phyloP scores from a whole-genome alignment of 768 basidiomycete genomes.

The Pisolithus marmoratus region DNA sequence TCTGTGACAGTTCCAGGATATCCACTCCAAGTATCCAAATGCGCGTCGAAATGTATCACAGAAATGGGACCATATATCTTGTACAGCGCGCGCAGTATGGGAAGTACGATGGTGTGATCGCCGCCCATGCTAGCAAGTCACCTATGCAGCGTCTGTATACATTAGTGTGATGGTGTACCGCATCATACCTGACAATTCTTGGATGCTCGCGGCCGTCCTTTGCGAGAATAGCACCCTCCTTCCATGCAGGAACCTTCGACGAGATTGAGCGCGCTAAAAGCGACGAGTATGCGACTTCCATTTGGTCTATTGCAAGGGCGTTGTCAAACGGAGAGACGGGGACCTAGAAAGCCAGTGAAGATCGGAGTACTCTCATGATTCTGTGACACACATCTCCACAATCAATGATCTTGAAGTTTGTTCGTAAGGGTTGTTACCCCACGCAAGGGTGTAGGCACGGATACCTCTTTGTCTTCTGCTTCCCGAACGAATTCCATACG shows the following conservation, averaged over 20 bases:
- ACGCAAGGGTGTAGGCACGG: slow-evolving; percentile 65
- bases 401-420: slow-evolving; percentile 57
- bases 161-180: background rate
- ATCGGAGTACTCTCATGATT: background rate
- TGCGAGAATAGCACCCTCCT: slow-evolving; percentile 31
- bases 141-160: no score
- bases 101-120: slow-evolving; percentile 84
- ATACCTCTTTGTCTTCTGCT: slow-evolving; percentile 59
- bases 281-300: slow-evolving; percentile 79
- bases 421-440: slow-evolving; percentile 63
- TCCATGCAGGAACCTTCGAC: slow-evolving; percentile 15
- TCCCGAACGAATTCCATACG: slow-evolving; percentile 77
- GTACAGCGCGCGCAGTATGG: slow-evolving; percentile 75
- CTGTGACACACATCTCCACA: slow-evolving; percentile 65
- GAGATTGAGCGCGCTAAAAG: slow-evolving; percentile 55
- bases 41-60: slow-evolving; percentile 81
- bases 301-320: slow-evolving; percentile 76
- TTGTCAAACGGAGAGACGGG: slow-evolving; percentile 81
- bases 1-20: slow-evolving; percentile 38
- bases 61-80: slow-evolving; percentile 77
- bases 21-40: slow-evolving; percentile 57
- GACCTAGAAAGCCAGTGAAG: slow-evolving; percentile 37
- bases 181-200: slow-evolving; percentile 55
- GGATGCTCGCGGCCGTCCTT: slow-evolving; percentile 65
- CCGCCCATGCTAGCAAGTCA: slow-evolving; percentile 51